Percentiles rank a stretch among this genome's conserved stretches.
Evolutionary conservation across 768 basidiomycete species (phyloP).

Genomic region (Tephrocybe sp.): DNA sequence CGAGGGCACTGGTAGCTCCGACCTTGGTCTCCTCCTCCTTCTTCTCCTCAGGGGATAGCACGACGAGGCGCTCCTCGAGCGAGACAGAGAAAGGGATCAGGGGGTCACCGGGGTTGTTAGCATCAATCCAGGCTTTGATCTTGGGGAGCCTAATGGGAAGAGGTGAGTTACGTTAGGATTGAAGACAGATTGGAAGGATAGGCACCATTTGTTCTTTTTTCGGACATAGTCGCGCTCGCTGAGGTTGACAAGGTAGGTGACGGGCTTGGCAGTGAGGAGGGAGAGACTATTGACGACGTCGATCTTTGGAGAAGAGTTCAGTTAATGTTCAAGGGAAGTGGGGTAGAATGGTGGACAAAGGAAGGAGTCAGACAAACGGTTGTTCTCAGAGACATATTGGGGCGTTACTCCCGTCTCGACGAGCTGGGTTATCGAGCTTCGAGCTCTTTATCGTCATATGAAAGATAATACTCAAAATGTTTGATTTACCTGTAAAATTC

Average conservation of each 20-base stretch:
- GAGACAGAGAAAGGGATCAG: constrained; percentile 98
- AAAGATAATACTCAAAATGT: too few species aligned
- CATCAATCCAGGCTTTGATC: constrained; percentile 98
- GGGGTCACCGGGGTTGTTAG: constrained; percentile 92
- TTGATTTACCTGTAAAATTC: constrained; percentile 13
- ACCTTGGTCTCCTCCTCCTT: constrained; percentile 75
- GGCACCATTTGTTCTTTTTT: constrained; percentile 98
- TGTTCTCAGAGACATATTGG: constrained; percentile 65
- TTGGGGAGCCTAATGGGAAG: constrained; percentile 72
- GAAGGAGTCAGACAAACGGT: constrained; percentile 33
- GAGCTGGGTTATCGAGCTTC: constrained; percentile 88
- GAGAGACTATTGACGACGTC: constrained; percentile 88
- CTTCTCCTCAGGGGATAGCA: constrained; percentile 65
- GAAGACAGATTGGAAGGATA: neutral
- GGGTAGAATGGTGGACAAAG: neutral
- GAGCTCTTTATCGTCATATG: constrained; percentile 71
- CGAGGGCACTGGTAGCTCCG: constrained; percentile 74
- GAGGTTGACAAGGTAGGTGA: constrained; percentile 97
- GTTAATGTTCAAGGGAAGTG: constrained; percentile 7
- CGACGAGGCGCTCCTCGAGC: constrained; percentile 85
- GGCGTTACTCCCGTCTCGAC: constrained; percentile 85
- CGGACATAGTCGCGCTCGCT: constrained; percentile 92
- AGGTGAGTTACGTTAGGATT: neutral
- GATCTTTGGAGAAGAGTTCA: constrained; percentile 50
- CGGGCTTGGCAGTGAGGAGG: constrained; percentile 94